These are phyloP conservation scores for Ophiostoma sp. DNA, from an alignment of 2,329 filamentous ascomycete genomes.

Conservation along the genomic window DNA sequence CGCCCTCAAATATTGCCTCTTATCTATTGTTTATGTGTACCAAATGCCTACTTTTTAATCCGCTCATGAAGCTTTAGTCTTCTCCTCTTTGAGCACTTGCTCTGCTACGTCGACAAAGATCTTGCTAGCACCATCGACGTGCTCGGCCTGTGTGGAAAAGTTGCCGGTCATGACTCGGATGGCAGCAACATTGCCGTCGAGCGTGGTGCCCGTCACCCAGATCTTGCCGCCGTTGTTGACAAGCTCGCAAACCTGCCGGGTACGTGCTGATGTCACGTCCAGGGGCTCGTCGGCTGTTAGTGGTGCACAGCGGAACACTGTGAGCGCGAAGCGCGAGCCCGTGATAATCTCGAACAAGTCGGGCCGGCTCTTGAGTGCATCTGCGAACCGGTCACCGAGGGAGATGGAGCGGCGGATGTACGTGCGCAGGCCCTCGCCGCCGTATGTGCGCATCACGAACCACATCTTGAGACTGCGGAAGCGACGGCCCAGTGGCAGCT, in stretches of 20 bases:
- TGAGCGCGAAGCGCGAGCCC: constrained; percentile 69
- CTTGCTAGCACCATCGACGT: constrained; percentile 68
- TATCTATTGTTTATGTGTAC: constrained; percentile 5
- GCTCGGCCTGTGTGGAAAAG: constrained; percentile 62
- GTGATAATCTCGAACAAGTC: constrained; percentile 67
- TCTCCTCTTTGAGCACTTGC: constrained; percentile 39
- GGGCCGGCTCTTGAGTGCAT: constrained; percentile 47
- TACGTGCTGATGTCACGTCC: constrained; percentile 48
- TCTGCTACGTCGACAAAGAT: constrained; percentile 62
- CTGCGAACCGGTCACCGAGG: constrained; percentile 65
- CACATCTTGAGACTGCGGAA: constrained; percentile 90
- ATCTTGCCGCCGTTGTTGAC: constrained; percentile 71
- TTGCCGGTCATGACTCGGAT: constrained; percentile 78
- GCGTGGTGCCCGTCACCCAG: constrained; percentile 72
- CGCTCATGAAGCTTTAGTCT: constrained; percentile 8
- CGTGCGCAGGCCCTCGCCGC: constrained; percentile 60
- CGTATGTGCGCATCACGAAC: constrained; percentile 85
- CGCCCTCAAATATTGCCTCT: neutral
- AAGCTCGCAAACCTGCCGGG: constrained; percentile 67
- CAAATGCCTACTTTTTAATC: neutral
- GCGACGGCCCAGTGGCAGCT: constrained; percentile 82
- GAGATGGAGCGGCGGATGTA: constrained; percentile 66
- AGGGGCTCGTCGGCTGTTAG: constrained; percentile 30
- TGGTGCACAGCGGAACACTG: constrained; percentile 61
- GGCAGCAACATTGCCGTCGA: constrained; percentile 62